phyloP scores from a whole-genome alignment of 805 yeast species.

The Zygoascus ofunaensis region DNA sequence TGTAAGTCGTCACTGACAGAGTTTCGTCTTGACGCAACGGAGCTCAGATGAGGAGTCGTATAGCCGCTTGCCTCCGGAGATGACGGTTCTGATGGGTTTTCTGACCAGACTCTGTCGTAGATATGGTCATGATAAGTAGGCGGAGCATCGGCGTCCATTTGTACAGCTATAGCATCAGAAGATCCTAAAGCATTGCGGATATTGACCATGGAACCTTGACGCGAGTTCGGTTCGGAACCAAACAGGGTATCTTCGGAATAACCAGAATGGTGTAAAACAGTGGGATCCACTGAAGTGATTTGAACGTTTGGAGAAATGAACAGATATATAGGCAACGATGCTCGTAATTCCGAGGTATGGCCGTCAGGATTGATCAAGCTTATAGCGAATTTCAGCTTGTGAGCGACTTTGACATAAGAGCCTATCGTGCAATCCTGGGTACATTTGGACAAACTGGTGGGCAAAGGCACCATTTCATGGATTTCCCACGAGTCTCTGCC shows the following conservation, averaged over 20 bases:
- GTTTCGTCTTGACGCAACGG: conserved; percentile 23
- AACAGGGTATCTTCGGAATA: conserved; percentile 9
- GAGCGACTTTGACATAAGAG: conserved; percentile 70
- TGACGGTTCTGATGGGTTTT: conserved; percentile 32
- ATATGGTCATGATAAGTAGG: conserved; percentile 73
- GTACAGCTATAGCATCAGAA: neutral
- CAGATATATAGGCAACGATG: conserved; percentile 72
- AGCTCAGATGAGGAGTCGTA: conserved; percentile 28
- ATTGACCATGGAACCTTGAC: conserved; percentile 25
- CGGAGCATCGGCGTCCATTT: conserved; percentile 51
- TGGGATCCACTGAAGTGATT: conserved; percentile 40
- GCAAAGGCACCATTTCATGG: conserved; percentile 49
- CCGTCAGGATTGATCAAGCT: conserved; percentile 82
- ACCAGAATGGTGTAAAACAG: conserved; percentile 12
- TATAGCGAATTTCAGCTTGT: conserved; percentile 74
- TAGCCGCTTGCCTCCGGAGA: conserved; percentile 33
- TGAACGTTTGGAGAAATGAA: conserved; percentile 80
- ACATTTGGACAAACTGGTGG: conserved; percentile 61
- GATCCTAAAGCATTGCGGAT: conserved; percentile 4
- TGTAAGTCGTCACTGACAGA: conserved; percentile 20
- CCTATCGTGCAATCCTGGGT: conserved; percentile 81
- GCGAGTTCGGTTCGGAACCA: conserved; percentile 4
- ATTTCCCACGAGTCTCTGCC: conserved; percentile 67
- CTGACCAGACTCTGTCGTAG: conserved; percentile 68
- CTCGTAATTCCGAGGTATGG: conserved; percentile 83